phyloP scores from a whole-genome alignment of 768 basidiomycete species.

The Psilocybe cubensis region DNA sequence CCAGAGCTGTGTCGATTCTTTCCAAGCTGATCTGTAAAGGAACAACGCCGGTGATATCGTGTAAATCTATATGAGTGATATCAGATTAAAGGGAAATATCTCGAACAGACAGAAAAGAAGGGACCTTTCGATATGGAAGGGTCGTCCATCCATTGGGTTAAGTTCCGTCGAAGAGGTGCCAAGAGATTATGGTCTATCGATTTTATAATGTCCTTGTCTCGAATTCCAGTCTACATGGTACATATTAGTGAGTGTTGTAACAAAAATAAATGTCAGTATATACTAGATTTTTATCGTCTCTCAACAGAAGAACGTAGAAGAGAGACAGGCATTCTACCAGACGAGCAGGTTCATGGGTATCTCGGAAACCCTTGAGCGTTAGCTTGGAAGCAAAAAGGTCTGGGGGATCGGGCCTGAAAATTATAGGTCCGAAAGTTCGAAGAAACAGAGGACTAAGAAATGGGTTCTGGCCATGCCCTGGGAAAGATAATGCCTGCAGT shows the following conservation, averaged over 20 bases:
- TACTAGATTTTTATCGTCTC: slow-evolving; percentile 65
- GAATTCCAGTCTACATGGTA: slow-evolving; percentile 51
- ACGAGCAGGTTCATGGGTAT: slow-evolving; percentile 61
- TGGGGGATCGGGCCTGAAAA: slow-evolving; percentile 61
- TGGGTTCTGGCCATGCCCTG: slow-evolving; percentile 29
- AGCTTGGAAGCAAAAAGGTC: slow-evolving; percentile 45
- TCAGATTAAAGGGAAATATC: neutral
- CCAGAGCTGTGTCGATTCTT: slow-evolving; percentile 45
- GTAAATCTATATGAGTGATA: slow-evolving; percentile 27
- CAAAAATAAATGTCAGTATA: slow-evolving; percentile 8
- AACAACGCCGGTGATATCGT: slow-evolving; percentile 40
- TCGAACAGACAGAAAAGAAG: neutral
- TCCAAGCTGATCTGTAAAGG: slow-evolving; percentile 54
- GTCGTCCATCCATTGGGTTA: slow-evolving; percentile 37
- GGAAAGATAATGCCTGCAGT: slow-evolving; percentile 46
- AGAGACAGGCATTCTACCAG: slow-evolving; percentile 69
- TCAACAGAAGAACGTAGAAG: slow-evolving; percentile 63
- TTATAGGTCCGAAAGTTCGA: slow-evolving; percentile 57
- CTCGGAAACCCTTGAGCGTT: slow-evolving; percentile 49
- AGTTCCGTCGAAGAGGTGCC: slow-evolving; percentile 41
- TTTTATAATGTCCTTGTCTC: slow-evolving; percentile 44
- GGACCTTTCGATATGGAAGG: slow-evolving; percentile 27
- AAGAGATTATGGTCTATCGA: slow-evolving; percentile 50
- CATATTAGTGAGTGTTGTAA: neutral
- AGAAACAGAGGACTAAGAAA: slow-evolving; percentile 63